phyloP scores from a whole-genome alignment of 208 protist species.

The Trypanosoma avium region DNA sequence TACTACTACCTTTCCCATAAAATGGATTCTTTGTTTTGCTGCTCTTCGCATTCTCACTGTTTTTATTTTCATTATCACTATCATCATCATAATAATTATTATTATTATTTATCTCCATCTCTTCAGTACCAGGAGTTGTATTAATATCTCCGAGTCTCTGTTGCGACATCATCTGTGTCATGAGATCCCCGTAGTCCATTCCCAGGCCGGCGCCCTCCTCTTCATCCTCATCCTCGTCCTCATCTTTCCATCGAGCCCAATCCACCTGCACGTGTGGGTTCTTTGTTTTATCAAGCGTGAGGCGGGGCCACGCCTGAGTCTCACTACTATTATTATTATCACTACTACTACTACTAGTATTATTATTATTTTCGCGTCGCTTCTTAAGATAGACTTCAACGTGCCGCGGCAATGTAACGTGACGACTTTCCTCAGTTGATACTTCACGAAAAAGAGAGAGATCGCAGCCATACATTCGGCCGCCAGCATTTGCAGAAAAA shows the following conservation, averaged over 20 bases:
- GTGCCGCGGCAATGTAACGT: conserved; percentile 70
- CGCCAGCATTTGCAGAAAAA: conserved; percentile 18
- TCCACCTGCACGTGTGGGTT: conserved; percentile 78
- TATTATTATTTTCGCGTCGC: too few species aligned
- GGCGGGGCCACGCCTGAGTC: conserved; percentile 66
- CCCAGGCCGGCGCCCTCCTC: conserved; percentile 32
- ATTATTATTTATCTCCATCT: background rate
- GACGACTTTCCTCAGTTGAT: conserved; percentile 69
- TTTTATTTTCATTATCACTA: conserved; percentile 1
- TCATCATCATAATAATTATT: background rate
- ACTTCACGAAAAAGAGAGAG: conserved; percentile 66
- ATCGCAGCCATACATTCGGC: conserved; percentile 36
- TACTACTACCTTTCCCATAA: conserved; percentile 3
- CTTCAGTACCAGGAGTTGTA: background rate
- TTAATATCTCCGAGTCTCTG: conserved; percentile 32
- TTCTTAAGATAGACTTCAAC: conserved; percentile 84
- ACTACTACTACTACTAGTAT: too few species aligned
- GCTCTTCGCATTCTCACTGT: conserved; percentile 13
- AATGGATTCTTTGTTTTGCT: background rate
- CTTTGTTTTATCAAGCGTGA: conserved; percentile 66
- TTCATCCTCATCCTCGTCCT: conserved; percentile 53
- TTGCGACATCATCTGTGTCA: conserved; percentile 31
- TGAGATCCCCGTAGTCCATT: conserved; percentile 31
- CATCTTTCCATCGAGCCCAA: conserved; percentile 84
- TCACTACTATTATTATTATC: too few species aligned